Evolutionary conservation across 176 grass and related monocot genomes (phyloP).

Genomic region (Typha latifolia): DNA sequence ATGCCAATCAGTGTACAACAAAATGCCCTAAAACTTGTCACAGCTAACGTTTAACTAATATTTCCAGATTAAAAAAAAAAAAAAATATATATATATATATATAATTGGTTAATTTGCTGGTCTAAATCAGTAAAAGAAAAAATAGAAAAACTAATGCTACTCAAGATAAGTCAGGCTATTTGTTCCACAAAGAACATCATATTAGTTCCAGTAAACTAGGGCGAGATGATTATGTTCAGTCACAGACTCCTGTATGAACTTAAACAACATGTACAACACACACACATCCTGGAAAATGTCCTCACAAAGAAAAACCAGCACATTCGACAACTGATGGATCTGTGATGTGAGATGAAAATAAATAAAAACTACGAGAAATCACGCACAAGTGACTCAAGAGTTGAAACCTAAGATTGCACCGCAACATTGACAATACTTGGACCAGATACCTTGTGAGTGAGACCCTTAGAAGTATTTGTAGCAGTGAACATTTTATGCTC

Average conservation of each 20-base stretch:
- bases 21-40: no score
- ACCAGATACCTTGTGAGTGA: slow-evolving; percentile 36
- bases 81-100: no score
- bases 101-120: no score
- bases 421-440: slow-evolving; percentile 58
- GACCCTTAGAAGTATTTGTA: slow-evolving; percentile 35
- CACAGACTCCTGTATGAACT: neutral
- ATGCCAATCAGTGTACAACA: no score
- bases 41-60: no score
- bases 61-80: no score
- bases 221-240: neutral
- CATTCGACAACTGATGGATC: neutral
- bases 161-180: neutral
- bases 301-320: slow-evolving; percentile 1
- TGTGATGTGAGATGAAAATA: slow-evolving; percentile 1
- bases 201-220: neutral
- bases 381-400: neutral
- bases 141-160: no score
- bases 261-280: slow-evolving; percentile 7
- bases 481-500: slow-evolving; percentile 11
- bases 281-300: slow-evolving; percentile 7
- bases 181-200: neutral
- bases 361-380: neutral
- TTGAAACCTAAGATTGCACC: slow-evolving; percentile 40
- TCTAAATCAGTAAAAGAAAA: no score